Evolutionary conservation across 768 basidiomycete species (phyloP), one percentile per base, ranked within the genome.

Genomic region (Boletus rex-veris): DNA sequence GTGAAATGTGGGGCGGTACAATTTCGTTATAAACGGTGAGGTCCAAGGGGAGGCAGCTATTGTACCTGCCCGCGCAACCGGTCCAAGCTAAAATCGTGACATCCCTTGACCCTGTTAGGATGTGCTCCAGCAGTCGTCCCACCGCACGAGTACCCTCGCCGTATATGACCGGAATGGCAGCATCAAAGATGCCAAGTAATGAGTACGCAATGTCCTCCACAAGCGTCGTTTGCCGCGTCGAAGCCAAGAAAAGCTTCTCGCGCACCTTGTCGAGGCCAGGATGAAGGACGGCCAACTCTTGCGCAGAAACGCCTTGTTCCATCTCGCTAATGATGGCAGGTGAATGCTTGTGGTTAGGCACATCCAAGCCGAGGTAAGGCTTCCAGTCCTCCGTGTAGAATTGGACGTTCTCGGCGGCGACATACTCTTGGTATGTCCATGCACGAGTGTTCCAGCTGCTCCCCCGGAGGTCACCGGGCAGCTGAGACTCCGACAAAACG

Each of bases 331-430:
- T 24, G 3, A 62, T 43, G 9, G 12, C 2, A 16, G 48, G 45
- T 4, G 54, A 61, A 1, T 57, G 24, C 7, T 59, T 59, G 38
- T 59, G 52, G 38, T 59, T 59, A 31, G 7, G 30, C 18, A 41
- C 7, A 1, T 9, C 10, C 21, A 59, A 15, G 5, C 24, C 48
- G 7, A 45, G 52, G 31, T 59, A 59, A 0, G 59, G 59, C 15
- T 53, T 48, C 60, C 57, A 57, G 19, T 57, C 57, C 8, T 58
- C 48, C 0, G 60, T 61, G 24, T 63, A 63, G 24, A 63, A 63
- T 16, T 39, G 48, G 19, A 62, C 26, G 0, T 4, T 19, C 31
- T 53, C 15, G 3, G 61, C n/a, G 5, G 61, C 61, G 8, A 59
- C 30, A 26, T 59, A 59, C 50, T 59, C 35, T 44, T 57, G 43